These are phyloP conservation scores for Artemisia tridentata DNA, from an alignment of 129 eudicot species.

Conservation along the genomic window DNA sequence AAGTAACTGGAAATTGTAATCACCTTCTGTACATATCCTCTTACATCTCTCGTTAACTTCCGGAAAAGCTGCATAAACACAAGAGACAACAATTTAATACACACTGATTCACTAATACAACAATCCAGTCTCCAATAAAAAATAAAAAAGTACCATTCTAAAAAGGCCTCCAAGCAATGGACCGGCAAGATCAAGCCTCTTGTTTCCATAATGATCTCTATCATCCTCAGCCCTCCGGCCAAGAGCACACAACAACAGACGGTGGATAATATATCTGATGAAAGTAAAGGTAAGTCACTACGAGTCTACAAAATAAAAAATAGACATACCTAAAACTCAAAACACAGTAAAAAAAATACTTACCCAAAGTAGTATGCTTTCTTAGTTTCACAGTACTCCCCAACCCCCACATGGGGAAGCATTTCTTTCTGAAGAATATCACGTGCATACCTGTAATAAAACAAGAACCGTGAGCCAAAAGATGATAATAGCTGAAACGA, in stretches of 20 bases:
- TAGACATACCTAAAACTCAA: neutral
- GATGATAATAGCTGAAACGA: neutral
- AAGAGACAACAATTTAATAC: slow-evolving; percentile 5
- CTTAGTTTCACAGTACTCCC: slow-evolving; percentile 90
- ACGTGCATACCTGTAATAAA: slow-evolving; percentile 66
- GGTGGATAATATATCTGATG: slow-evolving; percentile 79
- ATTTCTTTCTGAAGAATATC: slow-evolving; percentile 94
- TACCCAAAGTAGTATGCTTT: slow-evolving; percentile 95
- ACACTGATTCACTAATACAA: slow-evolving; percentile 8
- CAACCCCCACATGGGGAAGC: slow-evolving; percentile 99
- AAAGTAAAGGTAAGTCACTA: slow-evolving; percentile 2
- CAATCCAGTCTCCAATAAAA: neutral
- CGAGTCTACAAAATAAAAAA: neutral
- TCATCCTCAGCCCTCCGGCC: slow-evolving; percentile 97
- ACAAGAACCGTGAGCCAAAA: neutral
- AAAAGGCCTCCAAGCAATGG: slow-evolving; percentile 90
- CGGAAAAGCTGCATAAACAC: slow-evolving; percentile 61
- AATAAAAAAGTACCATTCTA: slow-evolving; percentile 53
- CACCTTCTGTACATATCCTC: slow-evolving; percentile 91
- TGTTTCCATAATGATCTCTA: slow-evolving; percentile 97
- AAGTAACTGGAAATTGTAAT: neutral
- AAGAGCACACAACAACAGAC: slow-evolving; percentile 88
- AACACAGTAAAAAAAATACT: neutral
- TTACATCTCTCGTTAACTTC: slow-evolving; percentile 91
- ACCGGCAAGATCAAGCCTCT: slow-evolving; percentile 98